Base-by-base conservation (phyloP, 2,329 filamentous ascomycete species). In the Diaporthe destruens region DNA sequence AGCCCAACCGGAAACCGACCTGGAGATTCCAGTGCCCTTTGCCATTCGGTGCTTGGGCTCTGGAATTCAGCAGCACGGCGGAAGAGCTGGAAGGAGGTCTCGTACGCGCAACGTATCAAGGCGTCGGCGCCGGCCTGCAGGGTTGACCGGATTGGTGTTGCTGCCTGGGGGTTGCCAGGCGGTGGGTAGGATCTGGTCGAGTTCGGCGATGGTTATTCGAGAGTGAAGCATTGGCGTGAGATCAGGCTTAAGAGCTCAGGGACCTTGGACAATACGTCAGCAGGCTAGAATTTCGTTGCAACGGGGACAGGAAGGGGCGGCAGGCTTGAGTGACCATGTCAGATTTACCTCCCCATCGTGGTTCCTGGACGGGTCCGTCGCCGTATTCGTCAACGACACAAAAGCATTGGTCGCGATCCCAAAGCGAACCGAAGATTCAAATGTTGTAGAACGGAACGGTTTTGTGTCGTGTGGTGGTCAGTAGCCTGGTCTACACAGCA, bases 121-220 rank as follows among this genome's bases (percentile, higher is more conserved):
- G 47, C 61, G n/a, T 20, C 32, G 25, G 47, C 18, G 44, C 47
- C 47, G 47, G 61, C 61, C 67, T 69, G 55, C 68, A 61, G 47
- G 55, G 44, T 32, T 53, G 55, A 25, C 68, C 36, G 68, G 44
- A 53, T 54, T 32, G 34, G 68, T 70, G 32, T n/a, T 53, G 55
- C 47, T 42, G 49, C 39, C 68, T 34, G 55, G 61, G 55, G 55
- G 47, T 23, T 61, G 23, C 23, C 36, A 42, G 20, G 39, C 16
- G 34, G 23, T 61, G 47, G 68, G 55, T 70, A 25, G 20, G 32
- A 51, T 16, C 12, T 20, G 44, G 29, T 66, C 39, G 47, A 66
- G 32, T 20, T 53, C 14, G 61, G 47, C 32, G n/a, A 66, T 25
- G 61, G n/a, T n/a, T n/a, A 66, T 66, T 53, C 47, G 51, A 34